Percentiles rank a stretch among this genome's conserved stretches.
Conservation (phyloP, 1,139 yeast genomes). For the Groenewaldozyma sp. region DNA sequence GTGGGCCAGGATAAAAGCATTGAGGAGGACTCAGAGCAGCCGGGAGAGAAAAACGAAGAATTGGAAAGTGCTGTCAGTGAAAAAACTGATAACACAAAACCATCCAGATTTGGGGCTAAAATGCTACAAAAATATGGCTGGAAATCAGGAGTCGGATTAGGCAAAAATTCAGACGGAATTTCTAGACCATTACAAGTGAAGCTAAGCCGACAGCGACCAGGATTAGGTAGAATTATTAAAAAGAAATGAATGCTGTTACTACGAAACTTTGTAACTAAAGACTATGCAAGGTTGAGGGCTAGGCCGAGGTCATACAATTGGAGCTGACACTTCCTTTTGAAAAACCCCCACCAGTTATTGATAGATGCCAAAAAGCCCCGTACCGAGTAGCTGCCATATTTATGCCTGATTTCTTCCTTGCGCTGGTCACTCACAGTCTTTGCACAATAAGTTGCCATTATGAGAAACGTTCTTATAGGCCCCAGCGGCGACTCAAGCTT, state of each 20-base stretch:
- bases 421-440: slow-evolving; percentile 64
- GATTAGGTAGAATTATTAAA: slow-evolving; percentile 16
- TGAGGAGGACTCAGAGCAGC: slow-evolving; percentile 9
- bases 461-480: slow-evolving; percentile 76
- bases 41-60: too few relatives aligned
- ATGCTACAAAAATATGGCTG: slow-evolving; percentile 20
- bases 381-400: slow-evolving; percentile 28
- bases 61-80: too few relatives aligned
- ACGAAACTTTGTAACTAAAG: too few relatives aligned
- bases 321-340: slow-evolving; percentile 45
- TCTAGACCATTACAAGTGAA: slow-evolving; percentile 15
- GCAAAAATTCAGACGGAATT: slow-evolving; percentile 15
- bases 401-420: slow-evolving; percentile 33
- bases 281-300: slow-evolving; percentile 21
- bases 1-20: slow-evolving; percentile 16
- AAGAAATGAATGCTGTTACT: slow-evolving; percentile 5
- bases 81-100: slow-evolving; percentile 12
- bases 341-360: slow-evolving; percentile 42
- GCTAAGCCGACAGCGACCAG: slow-evolving; percentile 12
- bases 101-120: slow-evolving; percentile 12
- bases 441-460: slow-evolving; percentile 87
- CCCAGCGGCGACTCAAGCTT: slow-evolving; percentile 75
- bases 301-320: slow-evolving; percentile 43
- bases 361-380: slow-evolving; percentile 16
- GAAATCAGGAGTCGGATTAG: slow-evolving; percentile 16